phyloP scores from a whole-genome alignment of 2,329 filamentous ascomycete genomes.

The Corynespora cassiicola region DNA sequence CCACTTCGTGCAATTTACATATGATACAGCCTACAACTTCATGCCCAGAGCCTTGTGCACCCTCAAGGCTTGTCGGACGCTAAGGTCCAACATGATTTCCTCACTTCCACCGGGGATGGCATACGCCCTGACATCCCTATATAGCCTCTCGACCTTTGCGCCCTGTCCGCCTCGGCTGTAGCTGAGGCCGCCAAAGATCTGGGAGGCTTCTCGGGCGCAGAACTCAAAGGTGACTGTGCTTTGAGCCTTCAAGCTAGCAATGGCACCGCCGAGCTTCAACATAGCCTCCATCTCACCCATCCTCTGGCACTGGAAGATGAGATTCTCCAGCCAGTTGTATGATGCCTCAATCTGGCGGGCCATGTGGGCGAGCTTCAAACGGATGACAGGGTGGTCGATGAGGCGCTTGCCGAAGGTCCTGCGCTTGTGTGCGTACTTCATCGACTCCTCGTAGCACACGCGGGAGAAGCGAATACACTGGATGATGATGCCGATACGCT shows the following conservation, averaged over 20 bases:
- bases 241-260: conserved; percentile 93
- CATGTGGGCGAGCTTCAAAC: conserved; percentile 98
- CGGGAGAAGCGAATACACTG: conserved; percentile 94
- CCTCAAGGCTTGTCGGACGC: conserved; percentile 86
- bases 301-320: conserved; percentile 89
- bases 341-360: conserved; percentile 95
- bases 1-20: too few relatives aligned
- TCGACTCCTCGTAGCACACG: conserved; percentile 94
- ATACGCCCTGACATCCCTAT: conserved; percentile 94
- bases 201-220: conserved; percentile 92
- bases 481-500: conserved; percentile 98
- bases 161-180: conserved; percentile 95
- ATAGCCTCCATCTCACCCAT: conserved; percentile 97
- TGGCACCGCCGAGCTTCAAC: conserved; percentile 92
- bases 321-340: conserved; percentile 96
- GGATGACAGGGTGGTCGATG: conserved; percentile 96
- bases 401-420: conserved; percentile 96
- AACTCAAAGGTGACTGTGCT: conserved; percentile 95
- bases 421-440: conserved; percentile 98
- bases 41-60: conserved; percentile 92
- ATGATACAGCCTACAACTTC: too few relatives aligned
- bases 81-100: conserved; percentile 98
- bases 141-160: conserved; percentile 91
- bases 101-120: conserved; percentile 93
- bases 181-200: conserved; percentile 95